phyloP scores from a whole-genome alignment of 305 asterid genomes.

The Fraxinus angustifolia region DNA sequence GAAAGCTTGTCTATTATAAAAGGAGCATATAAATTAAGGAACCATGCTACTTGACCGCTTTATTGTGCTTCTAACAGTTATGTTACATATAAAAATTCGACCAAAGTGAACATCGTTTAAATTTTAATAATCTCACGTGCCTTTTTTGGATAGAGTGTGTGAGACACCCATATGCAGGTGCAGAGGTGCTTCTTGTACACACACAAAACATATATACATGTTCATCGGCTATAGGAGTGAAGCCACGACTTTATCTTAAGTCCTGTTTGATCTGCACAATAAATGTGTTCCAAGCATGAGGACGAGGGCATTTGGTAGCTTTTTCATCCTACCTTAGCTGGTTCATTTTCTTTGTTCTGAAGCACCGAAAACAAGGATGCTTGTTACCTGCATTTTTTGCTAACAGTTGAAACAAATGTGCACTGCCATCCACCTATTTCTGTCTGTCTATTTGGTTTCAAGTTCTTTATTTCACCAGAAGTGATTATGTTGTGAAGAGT shows the following conservation, averaged over 20 bases:
- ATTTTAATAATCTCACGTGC: not conserved
- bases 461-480: not conserved
- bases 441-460: not conserved
- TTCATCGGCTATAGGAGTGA: not conserved
- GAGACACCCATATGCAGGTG: not conserved
- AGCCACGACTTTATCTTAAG: constrained; percentile 26
- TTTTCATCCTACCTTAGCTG: constrained; percentile 14
- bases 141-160: not conserved
- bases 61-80: not conserved
- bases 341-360: not conserved
- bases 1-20: not conserved
- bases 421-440: not conserved
- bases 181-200: not conserved
- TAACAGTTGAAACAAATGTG: not conserved
- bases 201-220: constrained; percentile 8
- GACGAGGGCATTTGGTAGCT: not conserved
- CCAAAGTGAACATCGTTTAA: not conserved
- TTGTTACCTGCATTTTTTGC: not conserved
- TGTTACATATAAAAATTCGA: not conserved
- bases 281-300: not conserved
- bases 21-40: not conserved
- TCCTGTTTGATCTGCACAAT: constrained; percentile 16
- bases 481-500: not conserved
- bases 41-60: not conserved
- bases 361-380: not conserved